phyloP scores from a whole-genome alignment of 495 filamentous ascomycete genomes.

The Astrothelium subdiscretum region DNA sequence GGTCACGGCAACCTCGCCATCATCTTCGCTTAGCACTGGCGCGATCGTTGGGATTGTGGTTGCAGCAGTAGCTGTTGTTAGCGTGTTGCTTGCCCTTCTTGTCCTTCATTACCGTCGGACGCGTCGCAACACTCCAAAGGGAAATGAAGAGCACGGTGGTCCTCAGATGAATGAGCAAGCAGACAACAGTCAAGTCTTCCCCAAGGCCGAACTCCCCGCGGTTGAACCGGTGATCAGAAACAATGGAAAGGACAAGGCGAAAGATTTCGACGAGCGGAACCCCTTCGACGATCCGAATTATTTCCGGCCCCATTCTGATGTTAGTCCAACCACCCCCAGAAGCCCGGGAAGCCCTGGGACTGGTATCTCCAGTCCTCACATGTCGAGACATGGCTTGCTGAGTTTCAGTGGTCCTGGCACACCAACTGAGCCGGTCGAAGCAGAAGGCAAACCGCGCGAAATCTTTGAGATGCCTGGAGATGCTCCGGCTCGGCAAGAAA shows the following conservation, averaged over 20 bases:
- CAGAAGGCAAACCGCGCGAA: conserved; percentile 21
- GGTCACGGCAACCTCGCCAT: neutral
- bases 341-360: neutral
- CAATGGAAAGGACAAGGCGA: neutral
- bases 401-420: neutral
- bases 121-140: neutral
- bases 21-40: conserved; percentile 7
- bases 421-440: conserved; percentile 9
- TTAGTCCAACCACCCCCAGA: neutral
- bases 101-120: neutral
- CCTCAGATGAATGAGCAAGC: neutral
- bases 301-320: neutral
- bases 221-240: neutral
- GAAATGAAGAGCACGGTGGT: neutral
- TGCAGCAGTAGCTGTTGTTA: conserved; percentile 13
- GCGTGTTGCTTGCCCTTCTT: neutral
- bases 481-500: conserved; percentile 23
- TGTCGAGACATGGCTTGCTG: neutral
- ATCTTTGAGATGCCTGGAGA: conserved; percentile 31
- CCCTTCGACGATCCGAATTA: neutral
- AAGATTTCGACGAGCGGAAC: neutral
- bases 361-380: neutral
- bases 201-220: conserved; percentile 28
- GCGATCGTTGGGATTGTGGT: conserved; percentile 20
- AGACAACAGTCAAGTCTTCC: conserved; percentile 9